These are phyloP conservation scores for Trichosporon sp. DNA, from an alignment of 1,284 basidiomycete species.

Conservation along the genomic window DNA sequence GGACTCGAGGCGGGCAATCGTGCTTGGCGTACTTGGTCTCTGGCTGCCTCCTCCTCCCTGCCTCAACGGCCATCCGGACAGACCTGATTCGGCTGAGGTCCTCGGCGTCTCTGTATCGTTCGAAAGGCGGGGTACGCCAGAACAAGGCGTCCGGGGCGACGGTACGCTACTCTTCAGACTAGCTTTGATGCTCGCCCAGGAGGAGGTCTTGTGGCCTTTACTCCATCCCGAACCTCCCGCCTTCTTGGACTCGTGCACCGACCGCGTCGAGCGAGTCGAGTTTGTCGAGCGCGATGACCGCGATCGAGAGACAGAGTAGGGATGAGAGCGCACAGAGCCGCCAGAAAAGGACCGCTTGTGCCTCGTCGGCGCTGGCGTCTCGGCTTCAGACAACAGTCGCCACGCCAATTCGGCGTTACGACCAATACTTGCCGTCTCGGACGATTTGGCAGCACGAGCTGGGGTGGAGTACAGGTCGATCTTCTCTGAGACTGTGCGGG, in stretches of 20 bases:
- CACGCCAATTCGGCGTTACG: conserved; percentile 8
- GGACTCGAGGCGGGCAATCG: background rate
- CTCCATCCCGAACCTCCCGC: too few species aligned
- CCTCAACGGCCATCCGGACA: too few species aligned
- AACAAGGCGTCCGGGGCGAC: background rate
- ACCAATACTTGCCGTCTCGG: conserved; percentile 5
- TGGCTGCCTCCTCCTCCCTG: too few species aligned
- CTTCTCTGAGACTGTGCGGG: background rate
- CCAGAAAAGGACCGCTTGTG: background rate
- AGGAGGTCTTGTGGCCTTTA: background rate
- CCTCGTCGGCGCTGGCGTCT: background rate
- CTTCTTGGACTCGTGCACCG: background rate
- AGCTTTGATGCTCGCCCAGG: background rate
- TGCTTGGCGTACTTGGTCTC: background rate
- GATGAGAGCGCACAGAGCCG: background rate
- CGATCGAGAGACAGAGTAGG: background rate
- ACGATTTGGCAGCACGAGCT: background rate
- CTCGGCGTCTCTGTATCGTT: too few species aligned
- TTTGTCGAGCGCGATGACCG: background rate
- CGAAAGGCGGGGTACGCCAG: too few species aligned
- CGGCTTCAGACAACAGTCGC: background rate
- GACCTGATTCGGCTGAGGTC: too few species aligned
- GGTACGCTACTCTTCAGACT: background rate
- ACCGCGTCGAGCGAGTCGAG: background rate
- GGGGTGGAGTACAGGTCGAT: background rate